Base-by-base conservation (phyloP, 2,329 filamentous ascomycete genomes). In the Fusarium staphyleae region DNA sequence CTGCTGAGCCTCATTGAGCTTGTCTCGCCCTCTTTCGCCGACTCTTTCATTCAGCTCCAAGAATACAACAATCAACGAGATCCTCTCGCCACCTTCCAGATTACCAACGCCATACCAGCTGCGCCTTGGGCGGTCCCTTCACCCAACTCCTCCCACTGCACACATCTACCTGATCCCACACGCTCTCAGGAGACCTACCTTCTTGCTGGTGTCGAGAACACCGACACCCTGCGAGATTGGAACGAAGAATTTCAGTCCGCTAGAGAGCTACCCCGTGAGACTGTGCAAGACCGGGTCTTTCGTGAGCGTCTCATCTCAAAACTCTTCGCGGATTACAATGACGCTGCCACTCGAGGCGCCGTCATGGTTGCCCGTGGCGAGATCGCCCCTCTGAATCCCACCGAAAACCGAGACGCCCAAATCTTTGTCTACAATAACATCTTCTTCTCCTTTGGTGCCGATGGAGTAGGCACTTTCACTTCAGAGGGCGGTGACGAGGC, bases 351-450 rank as follows among this genome's bases (percentile, higher is more conserved):
- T 33, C 87, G 91, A 57, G 95, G 95, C 57, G 93, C 95, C 26
- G 90, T 97, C 37, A 80, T 98, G 63, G 93, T 99, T 47, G 93
- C 93, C 18, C 85, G 91, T 51, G 95, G 95, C 47, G 95, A 99
- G 73, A 89, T 99, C 60, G 87, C 92, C 15, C 91, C 95, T 6
- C 78, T 99, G 48, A 99, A 99, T 77, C 96, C 95, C 6, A 98
- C 93, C 0, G 95, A 99, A 76, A 87, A 83, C 60, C 86, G 83
- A 63, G 93, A 99, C 72, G 95, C 95, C 4, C 95, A 99, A 73
- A 99, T 99, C 62, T 99, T 96, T 69, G 93, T 99, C 18, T 97
- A 98, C 80, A 98, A 98, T 81, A 99, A 99, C 76, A 92, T 99
- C 64, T 99, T 99, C 80, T 99, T 96, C 80, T 98, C 95, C 1